phyloP scores from a whole-genome alignment of 148 eudicot species.

The Rhododendron simsii region DNA sequence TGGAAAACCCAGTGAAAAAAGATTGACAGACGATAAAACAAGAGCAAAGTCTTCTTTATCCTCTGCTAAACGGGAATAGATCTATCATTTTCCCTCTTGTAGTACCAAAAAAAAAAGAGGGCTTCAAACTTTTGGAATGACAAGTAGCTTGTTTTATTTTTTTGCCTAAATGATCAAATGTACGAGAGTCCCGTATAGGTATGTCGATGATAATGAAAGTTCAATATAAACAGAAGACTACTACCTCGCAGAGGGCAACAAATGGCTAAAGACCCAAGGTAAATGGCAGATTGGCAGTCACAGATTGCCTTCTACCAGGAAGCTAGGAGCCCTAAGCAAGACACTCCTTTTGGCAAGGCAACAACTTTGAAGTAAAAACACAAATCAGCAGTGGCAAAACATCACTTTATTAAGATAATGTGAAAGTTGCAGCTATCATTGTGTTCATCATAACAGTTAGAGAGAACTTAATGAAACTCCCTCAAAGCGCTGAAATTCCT shows the following conservation, averaged over 20 bases:
- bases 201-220: neutral
- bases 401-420: neutral
- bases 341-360: neutral
- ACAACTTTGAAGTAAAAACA: neutral
- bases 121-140: neutral
- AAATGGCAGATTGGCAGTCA: neutral
- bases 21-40: neutral
- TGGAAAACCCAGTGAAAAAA: neutral
- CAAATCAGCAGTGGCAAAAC: neutral
- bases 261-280: neutral
- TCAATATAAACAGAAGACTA: neutral
- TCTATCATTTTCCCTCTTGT: neutral
- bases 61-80: neutral
- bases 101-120: neutral
- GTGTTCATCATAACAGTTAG: neutral
- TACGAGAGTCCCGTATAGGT: neutral
- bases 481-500: neutral
- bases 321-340: neutral
- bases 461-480: neutral
- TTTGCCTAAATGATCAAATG: neutral
- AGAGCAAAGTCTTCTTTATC: neutral
- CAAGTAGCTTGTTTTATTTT: neutral
- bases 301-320: neutral
- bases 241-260: neutral
- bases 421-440: neutral